These are phyloP conservation scores for Trichoderma virens DNA, from an alignment of 495 filamentous ascomycete genomes.

Conservation along the genomic window DNA sequence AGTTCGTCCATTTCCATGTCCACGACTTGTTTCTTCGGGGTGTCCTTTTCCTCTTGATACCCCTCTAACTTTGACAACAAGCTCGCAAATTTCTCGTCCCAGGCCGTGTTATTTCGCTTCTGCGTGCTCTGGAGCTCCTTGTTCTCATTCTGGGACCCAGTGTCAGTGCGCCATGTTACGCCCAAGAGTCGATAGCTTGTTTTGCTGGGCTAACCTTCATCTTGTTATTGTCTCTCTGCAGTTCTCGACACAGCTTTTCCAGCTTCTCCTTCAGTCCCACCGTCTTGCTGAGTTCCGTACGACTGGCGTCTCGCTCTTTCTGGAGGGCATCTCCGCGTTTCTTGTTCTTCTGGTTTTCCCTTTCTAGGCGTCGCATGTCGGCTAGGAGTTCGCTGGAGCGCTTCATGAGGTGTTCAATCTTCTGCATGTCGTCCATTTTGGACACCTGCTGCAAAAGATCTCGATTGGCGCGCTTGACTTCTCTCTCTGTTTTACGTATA, in stretches of 20 bases:
- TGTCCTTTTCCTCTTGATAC: slow-evolving; percentile 68
- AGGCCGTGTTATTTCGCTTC: slow-evolving; percentile 68
- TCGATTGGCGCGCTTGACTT: slow-evolving; percentile 87
- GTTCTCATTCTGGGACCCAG: slow-evolving; percentile 66
- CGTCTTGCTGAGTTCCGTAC: slow-evolving; percentile 80
- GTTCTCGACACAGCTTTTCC: slow-evolving; percentile 86
- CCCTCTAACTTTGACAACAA: slow-evolving; percentile 74
- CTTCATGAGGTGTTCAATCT: slow-evolving; percentile 81
- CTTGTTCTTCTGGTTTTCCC: slow-evolving; percentile 89
- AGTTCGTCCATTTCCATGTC: slow-evolving; percentile 81
- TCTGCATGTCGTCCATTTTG: slow-evolving; percentile 62
- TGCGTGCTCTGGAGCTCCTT: slow-evolving; percentile 78
- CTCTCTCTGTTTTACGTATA: slow-evolving; percentile 35
- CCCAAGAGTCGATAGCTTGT: neutral
- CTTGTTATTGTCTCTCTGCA: slow-evolving; percentile 94
- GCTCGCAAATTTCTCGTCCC: slow-evolving; percentile 73
- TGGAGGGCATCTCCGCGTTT: slow-evolving; percentile 91
- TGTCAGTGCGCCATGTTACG: slow-evolving; percentile 4
- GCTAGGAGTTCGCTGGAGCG: slow-evolving; percentile 84
- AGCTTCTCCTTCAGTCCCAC: slow-evolving; percentile 85
- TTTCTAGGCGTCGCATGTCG: slow-evolving; percentile 90
- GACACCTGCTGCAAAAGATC: slow-evolving; percentile 75
- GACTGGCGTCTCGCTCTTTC: slow-evolving; percentile 88
- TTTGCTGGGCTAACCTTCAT: slow-evolving; percentile 60
- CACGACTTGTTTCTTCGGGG: slow-evolving; percentile 61